These are phyloP conservation scores for Ustilago tritici DNA, from an alignment of 1,284 basidiomycete genomes.

Conservation along the genomic window DNA sequence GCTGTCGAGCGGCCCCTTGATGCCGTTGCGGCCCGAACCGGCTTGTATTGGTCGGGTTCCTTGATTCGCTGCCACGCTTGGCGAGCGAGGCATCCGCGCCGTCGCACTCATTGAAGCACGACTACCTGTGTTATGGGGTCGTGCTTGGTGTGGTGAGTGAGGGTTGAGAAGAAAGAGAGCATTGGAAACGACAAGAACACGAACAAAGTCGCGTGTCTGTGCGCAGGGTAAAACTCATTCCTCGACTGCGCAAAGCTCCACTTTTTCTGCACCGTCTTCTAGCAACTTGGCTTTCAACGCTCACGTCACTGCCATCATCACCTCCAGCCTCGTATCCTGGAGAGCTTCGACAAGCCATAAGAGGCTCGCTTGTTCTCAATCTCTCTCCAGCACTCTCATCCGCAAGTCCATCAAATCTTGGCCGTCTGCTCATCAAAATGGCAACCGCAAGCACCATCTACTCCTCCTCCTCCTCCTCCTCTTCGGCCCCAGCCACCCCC, in stretches of 20 bases:
- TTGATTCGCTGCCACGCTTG: constrained; percentile 9
- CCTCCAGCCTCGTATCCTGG: background rate
- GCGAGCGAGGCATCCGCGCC: constrained; percentile 15
- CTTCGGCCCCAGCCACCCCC: constrained; percentile 18
- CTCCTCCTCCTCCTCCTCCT: constrained; percentile 8
- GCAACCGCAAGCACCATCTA: constrained; percentile 7
- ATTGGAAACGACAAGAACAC: background rate
- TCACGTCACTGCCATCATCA: constrained; percentile 20
- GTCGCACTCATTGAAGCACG: constrained; percentile 19
- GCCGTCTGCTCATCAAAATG: background rate
- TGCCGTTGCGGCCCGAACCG: background rate
- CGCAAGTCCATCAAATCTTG: background rate
- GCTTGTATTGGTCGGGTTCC: background rate
- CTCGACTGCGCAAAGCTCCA: constrained; percentile 7
- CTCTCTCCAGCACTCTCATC: background rate
- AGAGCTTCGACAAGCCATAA: too few relatives aligned
- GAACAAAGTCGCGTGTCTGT: constrained; percentile 1
- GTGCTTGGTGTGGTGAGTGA: background rate
- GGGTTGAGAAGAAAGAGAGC: background rate
- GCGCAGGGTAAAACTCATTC: background rate
- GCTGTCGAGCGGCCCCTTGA: background rate
- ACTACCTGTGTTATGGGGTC: background rate
- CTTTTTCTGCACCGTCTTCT: constrained; percentile 3
- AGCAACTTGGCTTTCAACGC: constrained; percentile 14
- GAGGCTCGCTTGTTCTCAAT: background rate